Percentiles rank a stretch among this genome's conserved stretches.
Conservation (phyloP, 169 alveolate species). For the Ichthyophthirius multifiliis region DNA sequence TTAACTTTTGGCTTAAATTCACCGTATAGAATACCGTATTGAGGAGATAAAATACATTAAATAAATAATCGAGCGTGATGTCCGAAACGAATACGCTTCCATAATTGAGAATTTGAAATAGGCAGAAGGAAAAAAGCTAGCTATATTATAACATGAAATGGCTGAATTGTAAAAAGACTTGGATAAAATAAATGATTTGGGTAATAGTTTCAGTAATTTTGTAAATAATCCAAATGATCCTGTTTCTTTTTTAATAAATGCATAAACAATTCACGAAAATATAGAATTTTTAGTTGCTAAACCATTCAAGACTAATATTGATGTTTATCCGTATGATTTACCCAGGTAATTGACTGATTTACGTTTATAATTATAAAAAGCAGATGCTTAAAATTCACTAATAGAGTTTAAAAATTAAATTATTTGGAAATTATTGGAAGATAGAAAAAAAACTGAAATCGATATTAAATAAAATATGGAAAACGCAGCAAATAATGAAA, state of each 20-base stretch:
- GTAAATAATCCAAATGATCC: slow-evolving; percentile 37
- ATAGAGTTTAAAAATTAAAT: slow-evolving; percentile 80
- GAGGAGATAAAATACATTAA: slow-evolving; percentile 76
- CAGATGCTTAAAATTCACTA: slow-evolving; percentile 54
- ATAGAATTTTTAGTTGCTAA: slow-evolving; percentile 78
- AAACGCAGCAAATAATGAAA: slow-evolving; percentile 72
- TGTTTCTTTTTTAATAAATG: slow-evolving; percentile 58
- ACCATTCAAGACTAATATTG: slow-evolving; percentile 72
- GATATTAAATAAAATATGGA: slow-evolving; percentile 63
- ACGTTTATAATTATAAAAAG: slow-evolving; percentile 62
- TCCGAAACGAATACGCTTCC: slow-evolving; percentile 75
- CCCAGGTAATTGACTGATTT: slow-evolving; percentile 84
- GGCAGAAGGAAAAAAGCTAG: slow-evolving; percentile 80
- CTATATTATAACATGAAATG: slow-evolving; percentile 74
- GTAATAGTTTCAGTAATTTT: slow-evolving; percentile 54
- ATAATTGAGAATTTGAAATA: slow-evolving; percentile 69
- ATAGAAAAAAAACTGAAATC: slow-evolving; percentile 55
- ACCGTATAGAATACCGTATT: slow-evolving; percentile 63
- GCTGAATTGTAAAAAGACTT: slow-evolving; percentile 81
- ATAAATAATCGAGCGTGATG: slow-evolving; percentile 69
- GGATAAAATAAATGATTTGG: slow-evolving; percentile 70
- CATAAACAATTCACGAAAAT: slow-evolving; percentile 58
- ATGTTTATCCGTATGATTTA: slow-evolving; percentile 67
- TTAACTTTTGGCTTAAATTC: slow-evolving; percentile 61
- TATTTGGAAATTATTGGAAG: slow-evolving; percentile 73